phyloP scores from a whole-genome alignment of 495 filamentous ascomycete genomes.

The Xeromyces bisporus region DNA sequence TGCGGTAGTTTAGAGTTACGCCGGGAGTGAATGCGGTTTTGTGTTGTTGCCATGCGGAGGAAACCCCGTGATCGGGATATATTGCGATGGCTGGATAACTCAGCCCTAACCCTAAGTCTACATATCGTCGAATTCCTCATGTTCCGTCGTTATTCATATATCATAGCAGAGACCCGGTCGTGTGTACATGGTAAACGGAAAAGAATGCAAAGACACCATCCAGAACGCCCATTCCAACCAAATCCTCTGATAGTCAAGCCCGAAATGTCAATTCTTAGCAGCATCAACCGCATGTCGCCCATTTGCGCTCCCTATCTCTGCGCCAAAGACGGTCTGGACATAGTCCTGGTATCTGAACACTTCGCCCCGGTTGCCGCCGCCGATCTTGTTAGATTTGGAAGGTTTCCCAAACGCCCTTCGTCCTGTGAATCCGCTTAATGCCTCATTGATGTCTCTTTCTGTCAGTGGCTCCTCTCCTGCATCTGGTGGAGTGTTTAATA shows the following conservation, averaged over 20 bases:
- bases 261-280: slow-evolving; percentile 11
- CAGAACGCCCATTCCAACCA: not conserved
- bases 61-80: too few relatives aligned
- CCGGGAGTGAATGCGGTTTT: too few relatives aligned
- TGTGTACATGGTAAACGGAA: too few relatives aligned
- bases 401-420: slow-evolving; percentile 49
- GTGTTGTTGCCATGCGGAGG: too few relatives aligned
- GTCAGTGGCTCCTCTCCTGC: slow-evolving; percentile 49
- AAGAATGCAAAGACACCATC: too few relatives aligned
- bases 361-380: slow-evolving; percentile 23
- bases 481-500: slow-evolving; percentile 67
- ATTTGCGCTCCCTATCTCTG: slow-evolving; percentile 16
- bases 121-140: too few relatives aligned
- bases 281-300: slow-evolving; percentile 9
- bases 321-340: slow-evolving; percentile 22
- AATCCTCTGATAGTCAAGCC: too few relatives aligned
- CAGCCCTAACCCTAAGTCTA: too few relatives aligned
- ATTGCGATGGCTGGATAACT: too few relatives aligned
- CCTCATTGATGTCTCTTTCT: slow-evolving; percentile 62
- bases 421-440: slow-evolving; percentile 69
- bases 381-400: slow-evolving; percentile 7
- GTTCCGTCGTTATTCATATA: too few relatives aligned
- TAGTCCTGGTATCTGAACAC: slow-evolving; percentile 33
- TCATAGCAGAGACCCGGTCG: too few relatives aligned
- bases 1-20: too few relatives aligned